Conservation (phyloP, 2,329 filamentous ascomycete genomes). For the Aureobasidium namibiae region DNA sequence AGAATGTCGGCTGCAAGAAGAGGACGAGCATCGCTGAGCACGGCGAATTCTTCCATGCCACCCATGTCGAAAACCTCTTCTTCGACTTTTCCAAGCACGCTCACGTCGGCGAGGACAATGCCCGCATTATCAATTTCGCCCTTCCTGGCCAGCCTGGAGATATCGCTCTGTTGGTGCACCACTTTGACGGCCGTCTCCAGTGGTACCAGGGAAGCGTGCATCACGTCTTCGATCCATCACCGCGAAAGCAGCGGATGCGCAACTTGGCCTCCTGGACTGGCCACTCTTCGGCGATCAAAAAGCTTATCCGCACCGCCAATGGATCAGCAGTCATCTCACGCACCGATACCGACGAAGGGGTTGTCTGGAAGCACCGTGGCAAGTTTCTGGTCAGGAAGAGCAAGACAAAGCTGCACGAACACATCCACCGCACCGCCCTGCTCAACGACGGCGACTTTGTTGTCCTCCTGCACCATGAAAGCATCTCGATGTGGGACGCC, state of each 20-base stretch:
- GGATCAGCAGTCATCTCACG: conserved; percentile 74
- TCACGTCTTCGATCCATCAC: conserved; percentile 67
- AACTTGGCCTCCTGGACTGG: conserved; percentile 70
- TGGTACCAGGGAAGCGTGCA: conserved; percentile 74
- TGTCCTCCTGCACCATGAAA: conserved; percentile 66
- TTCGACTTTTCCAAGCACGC: conserved; percentile 30
- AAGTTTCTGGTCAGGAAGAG: conserved; percentile 58
- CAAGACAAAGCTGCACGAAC: conserved; percentile 56
- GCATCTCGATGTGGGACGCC: conserved; percentile 73
- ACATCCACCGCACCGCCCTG: conserved; percentile 74
- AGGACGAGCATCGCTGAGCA: conserved; percentile 37
- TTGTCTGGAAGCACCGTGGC: conserved; percentile 69
- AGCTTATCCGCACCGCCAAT: conserved; percentile 77
- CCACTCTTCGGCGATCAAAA: conserved; percentile 71
- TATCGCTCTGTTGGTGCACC: conserved; percentile 60
- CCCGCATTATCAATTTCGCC: conserved; percentile 61
- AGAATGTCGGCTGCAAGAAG: conserved; percentile 68
- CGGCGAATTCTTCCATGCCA: conserved; percentile 68
- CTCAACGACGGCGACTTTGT: conserved; percentile 70
- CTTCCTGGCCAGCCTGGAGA: neutral
- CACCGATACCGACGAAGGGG: conserved; percentile 67
- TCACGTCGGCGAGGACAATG: conserved; percentile 43
- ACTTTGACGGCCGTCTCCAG: conserved; percentile 76
- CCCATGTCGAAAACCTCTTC: conserved; percentile 59
- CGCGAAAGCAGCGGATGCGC: conserved; percentile 50